phyloP scores from a whole-genome alignment of 345 rosid genomes.

The Moricandia moricandioides region DNA sequence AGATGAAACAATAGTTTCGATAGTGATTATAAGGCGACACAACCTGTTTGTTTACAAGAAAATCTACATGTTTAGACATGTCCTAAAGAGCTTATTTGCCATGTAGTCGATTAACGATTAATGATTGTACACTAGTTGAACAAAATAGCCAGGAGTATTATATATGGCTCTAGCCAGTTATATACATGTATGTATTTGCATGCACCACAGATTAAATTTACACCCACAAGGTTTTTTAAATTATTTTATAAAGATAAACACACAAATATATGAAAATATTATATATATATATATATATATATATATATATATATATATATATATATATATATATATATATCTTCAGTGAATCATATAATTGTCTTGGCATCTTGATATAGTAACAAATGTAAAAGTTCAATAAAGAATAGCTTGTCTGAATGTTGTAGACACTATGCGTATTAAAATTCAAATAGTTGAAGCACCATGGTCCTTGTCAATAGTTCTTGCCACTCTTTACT shows the following conservation, averaged over 20 bases:
- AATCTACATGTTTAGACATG: not conserved
- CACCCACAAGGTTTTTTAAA: not conserved
- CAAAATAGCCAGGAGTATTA: too few relatives aligned
- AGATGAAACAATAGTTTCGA: not conserved
- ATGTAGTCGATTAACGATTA: too few relatives aligned
- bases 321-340: not conserved
- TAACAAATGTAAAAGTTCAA: conserved; percentile 21
- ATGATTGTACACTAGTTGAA: too few relatives aligned
- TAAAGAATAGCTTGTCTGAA: not conserved
- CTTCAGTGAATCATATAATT: not conserved
- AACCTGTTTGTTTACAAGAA: not conserved
- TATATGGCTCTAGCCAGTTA: not conserved
- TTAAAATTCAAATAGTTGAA: conserved; percentile 10
- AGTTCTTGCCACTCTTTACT: conserved; percentile 9
- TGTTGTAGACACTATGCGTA: conserved; percentile 4
- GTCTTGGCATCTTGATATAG: conserved; percentile 21
- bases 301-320: not conserved
- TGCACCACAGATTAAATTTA: not conserved
- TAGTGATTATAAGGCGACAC: not conserved
- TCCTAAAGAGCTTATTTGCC: too few relatives aligned
- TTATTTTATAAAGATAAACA: not conserved
- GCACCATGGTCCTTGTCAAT: conserved; percentile 27
- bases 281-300: not conserved
- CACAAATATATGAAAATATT: not conserved
- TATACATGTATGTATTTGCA: not conserved